A percentile compares a stretch with the other conserved stretches of the same genome.
These are phyloP conservation scores for Parietichytrium sp. DNA, from an alignment of 108 stramenopile species.

Conservation along the genomic window DNA sequence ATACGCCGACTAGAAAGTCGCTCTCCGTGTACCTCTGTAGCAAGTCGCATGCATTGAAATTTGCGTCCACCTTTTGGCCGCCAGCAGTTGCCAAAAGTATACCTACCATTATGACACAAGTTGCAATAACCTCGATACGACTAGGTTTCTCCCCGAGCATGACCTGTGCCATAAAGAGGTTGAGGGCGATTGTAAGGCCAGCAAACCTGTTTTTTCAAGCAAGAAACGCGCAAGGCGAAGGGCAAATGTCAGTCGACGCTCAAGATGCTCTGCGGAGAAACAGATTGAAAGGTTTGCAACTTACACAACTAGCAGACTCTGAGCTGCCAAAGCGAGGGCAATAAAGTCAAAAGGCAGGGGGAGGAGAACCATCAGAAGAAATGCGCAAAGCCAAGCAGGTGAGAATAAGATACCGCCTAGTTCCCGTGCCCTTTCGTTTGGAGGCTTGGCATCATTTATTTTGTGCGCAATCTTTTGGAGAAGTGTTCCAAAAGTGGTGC, in stretches of 20 bases:
- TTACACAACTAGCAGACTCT: not conserved
- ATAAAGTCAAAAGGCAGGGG: conserved; percentile 29
- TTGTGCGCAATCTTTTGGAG: conserved; percentile 20
- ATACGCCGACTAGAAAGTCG: not conserved
- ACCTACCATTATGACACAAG: not conserved
- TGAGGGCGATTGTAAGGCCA: conserved; percentile 18
- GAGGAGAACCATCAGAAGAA: conserved; percentile 8
- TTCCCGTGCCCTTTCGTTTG: not conserved
- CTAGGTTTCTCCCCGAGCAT: conserved; percentile 9
- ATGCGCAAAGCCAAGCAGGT: not conserved
- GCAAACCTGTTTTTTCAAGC: no score
- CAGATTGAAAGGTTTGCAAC: no score
- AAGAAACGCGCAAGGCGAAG: no score
- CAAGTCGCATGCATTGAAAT: not conserved
- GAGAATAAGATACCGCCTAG: conserved; percentile 6
- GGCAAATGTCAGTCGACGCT: no score
- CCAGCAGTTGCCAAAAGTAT: not conserved
- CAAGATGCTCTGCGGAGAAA: no score
- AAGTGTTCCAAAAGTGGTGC: conserved; percentile 15
- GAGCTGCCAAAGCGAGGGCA: conserved; percentile 5
- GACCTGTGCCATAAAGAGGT: not conserved
- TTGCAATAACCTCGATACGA: not conserved
- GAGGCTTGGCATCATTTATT: conserved; percentile 13
- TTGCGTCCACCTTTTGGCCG: not conserved
- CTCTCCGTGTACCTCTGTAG: not conserved